Conservation (phyloP, 192 early-diverging fungal species). For the Dissophora ornata region DNA sequence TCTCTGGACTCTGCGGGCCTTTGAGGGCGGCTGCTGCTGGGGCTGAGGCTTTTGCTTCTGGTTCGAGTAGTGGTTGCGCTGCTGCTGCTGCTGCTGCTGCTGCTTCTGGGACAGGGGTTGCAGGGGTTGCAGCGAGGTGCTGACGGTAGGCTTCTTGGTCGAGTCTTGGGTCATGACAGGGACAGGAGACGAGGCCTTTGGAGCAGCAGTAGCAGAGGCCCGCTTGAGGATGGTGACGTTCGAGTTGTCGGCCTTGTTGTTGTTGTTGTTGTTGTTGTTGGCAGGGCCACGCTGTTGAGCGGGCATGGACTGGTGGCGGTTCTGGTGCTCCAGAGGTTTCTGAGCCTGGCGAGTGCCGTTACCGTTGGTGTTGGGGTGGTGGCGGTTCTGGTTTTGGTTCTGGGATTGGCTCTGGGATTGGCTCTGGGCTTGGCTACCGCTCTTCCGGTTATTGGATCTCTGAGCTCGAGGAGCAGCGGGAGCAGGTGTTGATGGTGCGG, state of each 20-base stretch:
- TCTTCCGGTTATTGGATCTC: slow-evolving; percentile 28
- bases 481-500: slow-evolving; percentile 10
- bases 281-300: slow-evolving; percentile 14
- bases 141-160: background rate
- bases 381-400: slow-evolving; percentile 6
- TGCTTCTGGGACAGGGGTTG: background rate
- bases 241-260: slow-evolving; percentile 7
- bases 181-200: background rate
- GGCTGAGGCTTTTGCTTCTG: slow-evolving; percentile 17
- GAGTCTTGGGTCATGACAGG: too few species aligned
- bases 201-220: slow-evolving; percentile 8
- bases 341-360: slow-evolving; percentile 18
- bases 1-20: slow-evolving; percentile 56
- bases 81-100: slow-evolving; percentile 26
- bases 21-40: slow-evolving; percentile 44
- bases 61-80: slow-evolving; percentile 10
- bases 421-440: slow-evolving; percentile 1
- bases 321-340: too few species aligned
- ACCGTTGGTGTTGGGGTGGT: background rate
- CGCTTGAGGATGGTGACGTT: slow-evolving; percentile 34
- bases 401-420: slow-evolving; percentile 11
- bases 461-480: slow-evolving; percentile 33
- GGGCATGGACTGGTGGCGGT: slow-evolving; percentile 35
- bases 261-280: background rate
- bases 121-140: background rate